Base-by-base conservation (phyloP, 179 eudicot genomes). In the Silene coronaria region DNA sequence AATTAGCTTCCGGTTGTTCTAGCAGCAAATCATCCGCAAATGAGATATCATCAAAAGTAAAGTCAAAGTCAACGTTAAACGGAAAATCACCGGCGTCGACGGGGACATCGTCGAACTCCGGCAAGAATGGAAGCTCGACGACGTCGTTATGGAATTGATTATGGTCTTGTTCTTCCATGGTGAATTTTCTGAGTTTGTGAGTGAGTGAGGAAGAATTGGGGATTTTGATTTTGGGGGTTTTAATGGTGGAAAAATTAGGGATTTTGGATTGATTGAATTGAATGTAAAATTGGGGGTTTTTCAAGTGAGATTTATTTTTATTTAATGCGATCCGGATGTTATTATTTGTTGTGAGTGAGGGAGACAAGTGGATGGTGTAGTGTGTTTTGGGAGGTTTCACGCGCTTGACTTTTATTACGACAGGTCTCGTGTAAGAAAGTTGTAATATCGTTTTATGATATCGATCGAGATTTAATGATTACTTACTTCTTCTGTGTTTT, bases 31-130 rank as follows among this genome's bases (percentile, higher is more conserved):
- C 70, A 5, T 82, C 85, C 21, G 80, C 83, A 63, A 85, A 84
- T 5, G 66, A 30, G 48, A 89, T 62, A 67, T 87, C 89, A 77
- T 91, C 94, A 62, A 88, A 84, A 17, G 80, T 77, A 83, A 91
- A 80, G 62, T 93, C 91, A 7, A 89, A 76, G 81, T 86, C 90
- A 64, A 80, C 81, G 51, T 77, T 84, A 45, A 77, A 58, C 22
- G 67, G 66, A 17, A 78, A 78, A 6, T 58, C 82, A 22, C 48
- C 79, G 62, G 16, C 80, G 57, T 24, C 67, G 68, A 16, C 58
- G 78, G 70, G 3, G 78, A 65, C 80, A 58, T 63, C 55, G 75
- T 75, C 36, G 73, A 87, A 42, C 24, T 68, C 72, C 7, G 72
- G 16, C 4, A 68, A 68, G 1, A 45, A 7, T 0, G 16, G n/a